Evolutionary conservation across 345 rosid genomes (phyloP), one percentile per base, ranked within the genome.

Genomic region (Populus deltoides): DNA sequence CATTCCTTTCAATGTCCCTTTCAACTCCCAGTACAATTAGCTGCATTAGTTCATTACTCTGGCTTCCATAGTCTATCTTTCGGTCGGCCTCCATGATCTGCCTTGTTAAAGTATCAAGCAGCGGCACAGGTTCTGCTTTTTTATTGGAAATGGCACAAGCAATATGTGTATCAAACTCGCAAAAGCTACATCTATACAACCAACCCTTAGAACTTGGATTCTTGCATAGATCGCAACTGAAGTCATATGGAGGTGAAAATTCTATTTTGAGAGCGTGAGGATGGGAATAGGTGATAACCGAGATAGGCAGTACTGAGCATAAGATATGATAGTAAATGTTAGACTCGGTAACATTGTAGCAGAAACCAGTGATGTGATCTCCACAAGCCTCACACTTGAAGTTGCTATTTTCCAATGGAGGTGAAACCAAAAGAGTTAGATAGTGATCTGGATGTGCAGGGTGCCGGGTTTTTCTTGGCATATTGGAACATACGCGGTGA

Each of bases 81-180:
- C 24, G 29, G 71, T 77, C 12, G 82, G 82, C 79, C 73, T 61
- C 35, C 9, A 9, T 63, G 6, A 49, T 78, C 72, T 78, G 71
- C 69, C 71, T 72, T 5, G 43, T 61, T 3, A 75, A 35, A 51
- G 68, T 68, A 36, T 75, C 76, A 12, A 77, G 59, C 63, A 12
- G 35, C 4, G 78, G 63, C 63, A 73, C 25, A 3, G 75, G 70
- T 18, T 66, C 65, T 27, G 75, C 29, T 5, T 15, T 82, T 33
- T 73, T 80, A 68, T 82, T 68, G 36, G 55, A 70, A 47, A 86
- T 69, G 27, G 89, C 90, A 68, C 92, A 86, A 47, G 77, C 67
- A 68, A 83, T 84, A 78, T 90, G 91, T 3, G 88, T 55, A 62
- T 90, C 87, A 35, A 87, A 90, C 65, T 86, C 92, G 70, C 91